A percentile compares a stretch with the other conserved stretches of the same genome.
Evolutionary conservation across 495 filamentous ascomycete species (phyloP).

Genomic region (Schizothecium vesticola): DNA sequence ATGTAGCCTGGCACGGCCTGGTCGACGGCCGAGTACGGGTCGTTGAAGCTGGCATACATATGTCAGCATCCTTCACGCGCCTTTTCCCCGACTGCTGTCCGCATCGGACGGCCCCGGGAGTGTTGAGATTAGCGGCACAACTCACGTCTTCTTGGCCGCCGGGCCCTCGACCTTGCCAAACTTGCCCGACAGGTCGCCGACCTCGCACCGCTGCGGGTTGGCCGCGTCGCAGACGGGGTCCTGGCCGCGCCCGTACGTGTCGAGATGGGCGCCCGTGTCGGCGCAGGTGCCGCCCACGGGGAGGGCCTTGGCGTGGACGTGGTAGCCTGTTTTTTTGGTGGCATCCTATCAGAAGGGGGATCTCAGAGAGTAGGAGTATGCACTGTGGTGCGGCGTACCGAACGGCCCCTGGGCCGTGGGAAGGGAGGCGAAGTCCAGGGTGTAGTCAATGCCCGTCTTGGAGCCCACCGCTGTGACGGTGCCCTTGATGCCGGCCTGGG

Average conservation of each 20-base stretch:
- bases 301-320: slow-evolving; percentile 68
- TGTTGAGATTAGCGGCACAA: neutral
- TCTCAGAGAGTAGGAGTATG: no score
- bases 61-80: slow-evolving; percentile 13
- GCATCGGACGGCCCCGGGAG: neutral
- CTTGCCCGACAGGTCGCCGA: slow-evolving; percentile 79
- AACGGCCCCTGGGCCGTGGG: slow-evolving; percentile 60
- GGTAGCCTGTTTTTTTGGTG: slow-evolving; percentile 61
- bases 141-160: slow-evolving; percentile 30
- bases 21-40: slow-evolving; percentile 59
- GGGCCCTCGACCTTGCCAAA: slow-evolving; percentile 57
- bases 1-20: slow-evolving; percentile 59
- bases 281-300: slow-evolving; percentile 71
- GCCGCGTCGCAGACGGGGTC: slow-evolving; percentile 55
- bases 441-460: slow-evolving; percentile 54
- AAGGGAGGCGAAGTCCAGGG: slow-evolving; percentile 57
- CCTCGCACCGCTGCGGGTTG: slow-evolving; percentile 64
- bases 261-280: slow-evolving; percentile 54
- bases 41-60: slow-evolving; percentile 48
- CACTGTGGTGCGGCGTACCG: slow-evolving; percentile 51
- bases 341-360: slow-evolving; percentile 10
- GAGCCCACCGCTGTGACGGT: slow-evolving; percentile 48
- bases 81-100: no score
- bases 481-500: slow-evolving; percentile 47
- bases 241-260: slow-evolving; percentile 54